Conservation (phyloP, 306 rosid genomes). For the Gillenia trifoliata region DNA sequence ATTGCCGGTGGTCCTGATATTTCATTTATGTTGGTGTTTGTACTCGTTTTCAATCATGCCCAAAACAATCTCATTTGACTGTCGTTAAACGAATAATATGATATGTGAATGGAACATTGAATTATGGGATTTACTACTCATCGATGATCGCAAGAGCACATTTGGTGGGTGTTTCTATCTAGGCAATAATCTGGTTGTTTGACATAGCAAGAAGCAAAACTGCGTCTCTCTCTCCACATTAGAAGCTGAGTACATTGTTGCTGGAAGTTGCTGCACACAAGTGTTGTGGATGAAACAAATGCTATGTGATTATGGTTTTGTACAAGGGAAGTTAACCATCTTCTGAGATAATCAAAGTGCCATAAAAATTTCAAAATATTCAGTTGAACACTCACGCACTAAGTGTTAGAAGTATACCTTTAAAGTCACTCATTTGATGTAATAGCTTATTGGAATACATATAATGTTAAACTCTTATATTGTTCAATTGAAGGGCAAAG, state of each 20-base stretch:
- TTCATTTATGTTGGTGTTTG: neutral
- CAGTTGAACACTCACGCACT: neutral
- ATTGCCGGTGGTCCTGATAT: neutral
- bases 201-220: neutral
- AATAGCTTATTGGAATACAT: too few relatives aligned
- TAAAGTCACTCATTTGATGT: too few relatives aligned
- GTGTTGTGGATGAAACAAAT: neutral
- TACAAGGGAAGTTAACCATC: neutral
- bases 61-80: neutral
- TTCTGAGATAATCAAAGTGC: neutral
- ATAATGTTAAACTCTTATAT: too few relatives aligned
- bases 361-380: too few relatives aligned
- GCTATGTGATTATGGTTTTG: neutral
- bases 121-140: neutral
- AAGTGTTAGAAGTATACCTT: too few relatives aligned
- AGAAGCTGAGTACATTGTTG: neutral
- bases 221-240: neutral
- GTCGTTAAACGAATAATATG: neutral
- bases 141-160: neutral
- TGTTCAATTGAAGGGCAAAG: too few relatives aligned
- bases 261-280: neutral
- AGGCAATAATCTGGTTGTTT: neutral
- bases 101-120: neutral
- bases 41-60: neutral
- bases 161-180: neutral